Evolutionary conservation across 768 basidiomycete species (phyloP).

Genomic region (Vararia minispora): DNA sequence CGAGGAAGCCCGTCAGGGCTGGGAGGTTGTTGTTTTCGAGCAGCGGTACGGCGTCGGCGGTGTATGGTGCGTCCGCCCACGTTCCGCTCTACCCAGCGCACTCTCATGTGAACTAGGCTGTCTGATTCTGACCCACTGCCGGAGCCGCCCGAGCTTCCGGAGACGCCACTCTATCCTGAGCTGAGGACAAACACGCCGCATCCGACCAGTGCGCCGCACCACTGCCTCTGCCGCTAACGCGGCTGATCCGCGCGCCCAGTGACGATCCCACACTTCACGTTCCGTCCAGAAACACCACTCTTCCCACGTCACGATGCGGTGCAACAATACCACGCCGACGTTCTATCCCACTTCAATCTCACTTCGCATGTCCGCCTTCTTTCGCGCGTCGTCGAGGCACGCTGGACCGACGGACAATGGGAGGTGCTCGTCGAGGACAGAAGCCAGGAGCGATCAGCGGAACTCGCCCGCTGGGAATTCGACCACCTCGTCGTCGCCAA

Average conservation of each 20-base stretch:
- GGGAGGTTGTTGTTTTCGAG: conserved; percentile 44
- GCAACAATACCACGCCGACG: conserved; percentile 34
- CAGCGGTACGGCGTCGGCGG: conserved; percentile 41
- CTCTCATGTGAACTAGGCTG: conserved; percentile 17
- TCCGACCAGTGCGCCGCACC: conserved; percentile 24
- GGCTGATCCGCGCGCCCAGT: conserved; percentile 12
- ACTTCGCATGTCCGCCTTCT: conserved; percentile 29
- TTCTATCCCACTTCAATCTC: conserved; percentile 28
- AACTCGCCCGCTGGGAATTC: conserved; percentile 17
- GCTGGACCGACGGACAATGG: conserved; percentile 42
- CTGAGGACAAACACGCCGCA: conserved; percentile 44
- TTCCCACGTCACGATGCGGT: conserved; percentile 37
- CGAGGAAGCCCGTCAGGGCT: conserved; percentile 23
- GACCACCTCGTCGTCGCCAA: conserved; percentile 46
- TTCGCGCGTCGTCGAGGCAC: conserved; percentile 29
- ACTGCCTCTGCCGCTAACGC: neutral
- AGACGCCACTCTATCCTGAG: conserved; percentile 42
- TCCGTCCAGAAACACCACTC: conserved; percentile 36
- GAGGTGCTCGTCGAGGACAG: conserved; percentile 24
- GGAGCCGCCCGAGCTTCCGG: conserved; percentile 35
- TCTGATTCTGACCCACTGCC: conserved; percentile 19
- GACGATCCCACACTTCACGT: conserved; percentile 44
- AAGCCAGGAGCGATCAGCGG: conserved; percentile 13
- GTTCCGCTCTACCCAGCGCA: neutral
- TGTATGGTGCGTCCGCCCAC: conserved; percentile 32